Conservation (phyloP, 2,329 filamentous ascomycete species). For the Pseudogymnoascus destructans region DNA sequence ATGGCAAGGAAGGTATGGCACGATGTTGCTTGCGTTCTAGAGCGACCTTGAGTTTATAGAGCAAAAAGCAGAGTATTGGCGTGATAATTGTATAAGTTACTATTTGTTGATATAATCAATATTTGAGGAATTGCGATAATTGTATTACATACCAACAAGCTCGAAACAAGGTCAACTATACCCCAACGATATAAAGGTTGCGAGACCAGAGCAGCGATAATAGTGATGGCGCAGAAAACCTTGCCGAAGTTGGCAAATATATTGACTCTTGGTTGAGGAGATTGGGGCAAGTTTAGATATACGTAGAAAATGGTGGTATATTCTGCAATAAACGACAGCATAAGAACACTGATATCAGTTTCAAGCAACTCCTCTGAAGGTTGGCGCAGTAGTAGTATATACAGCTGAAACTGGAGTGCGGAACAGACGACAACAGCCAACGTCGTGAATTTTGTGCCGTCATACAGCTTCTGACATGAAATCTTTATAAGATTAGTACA, state of each 20-base stretch:
- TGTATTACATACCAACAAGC: neutral
- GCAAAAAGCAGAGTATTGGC: neutral
- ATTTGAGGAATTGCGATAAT: neutral
- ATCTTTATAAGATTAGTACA: neutral
- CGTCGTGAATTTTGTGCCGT: too few species aligned
- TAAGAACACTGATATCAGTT: neutral
- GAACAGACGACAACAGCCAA: too few species aligned
- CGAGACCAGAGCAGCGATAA: neutral
- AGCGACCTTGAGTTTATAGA: neutral
- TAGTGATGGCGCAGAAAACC: neutral
- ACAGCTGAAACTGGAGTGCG: too few species aligned
- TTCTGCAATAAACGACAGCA: neutral
- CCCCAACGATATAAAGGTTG: neutral
- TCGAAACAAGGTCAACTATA: neutral
- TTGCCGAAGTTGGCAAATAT: too few species aligned
- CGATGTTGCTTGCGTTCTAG: too few species aligned
- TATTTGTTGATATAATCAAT: neutral
- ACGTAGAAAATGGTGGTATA: neutral
- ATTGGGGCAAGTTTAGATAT: too few species aligned
- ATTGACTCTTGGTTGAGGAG: too few species aligned
- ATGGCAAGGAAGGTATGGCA: too few species aligned
- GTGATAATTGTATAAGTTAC: neutral
- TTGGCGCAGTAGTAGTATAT: too few species aligned
- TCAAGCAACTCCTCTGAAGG: too few species aligned
- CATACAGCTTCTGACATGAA: neutral